Evolutionary conservation across 1,284 basidiomycete species (phyloP).

Genomic region (Bondarzewia mesenterica): DNA sequence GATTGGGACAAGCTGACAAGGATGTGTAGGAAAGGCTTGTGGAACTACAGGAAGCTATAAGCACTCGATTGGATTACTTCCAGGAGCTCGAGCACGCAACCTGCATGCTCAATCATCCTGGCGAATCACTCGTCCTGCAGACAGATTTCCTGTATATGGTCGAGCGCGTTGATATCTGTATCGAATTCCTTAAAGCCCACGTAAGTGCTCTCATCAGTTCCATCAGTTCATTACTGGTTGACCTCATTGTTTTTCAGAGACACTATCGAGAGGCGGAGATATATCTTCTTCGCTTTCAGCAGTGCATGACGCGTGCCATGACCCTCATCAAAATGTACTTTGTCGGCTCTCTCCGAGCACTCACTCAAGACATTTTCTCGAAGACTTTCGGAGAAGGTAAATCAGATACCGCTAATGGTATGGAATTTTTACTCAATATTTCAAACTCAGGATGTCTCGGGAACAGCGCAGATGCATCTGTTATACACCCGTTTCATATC

Average conservation of each 20-base stretch:
- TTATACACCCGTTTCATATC: constrained; percentile 83
- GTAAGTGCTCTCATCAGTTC: constrained; percentile 37
- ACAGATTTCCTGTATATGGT: constrained; percentile 92
- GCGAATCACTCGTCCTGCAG: constrained; percentile 81
- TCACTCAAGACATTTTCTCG: constrained; percentile 69
- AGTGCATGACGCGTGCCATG: constrained; percentile 94
- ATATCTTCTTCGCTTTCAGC: constrained; percentile 88
- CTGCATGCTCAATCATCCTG: constrained; percentile 86
- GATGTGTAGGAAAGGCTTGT: constrained; percentile 66
- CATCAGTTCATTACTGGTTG: background rate
- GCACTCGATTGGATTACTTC: constrained; percentile 79
- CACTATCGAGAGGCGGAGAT: constrained; percentile 87
- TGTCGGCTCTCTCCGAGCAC: constrained; percentile 68
- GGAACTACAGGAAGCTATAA: constrained; percentile 72
- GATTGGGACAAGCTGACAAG: too few species aligned
- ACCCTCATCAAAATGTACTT: constrained; percentile 94
- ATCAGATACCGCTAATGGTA: constrained; percentile 4
- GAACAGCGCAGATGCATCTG: constrained; percentile 76
- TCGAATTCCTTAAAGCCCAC: constrained; percentile 80
- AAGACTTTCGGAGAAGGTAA: constrained; percentile 66
- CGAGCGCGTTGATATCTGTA: constrained; percentile 85
- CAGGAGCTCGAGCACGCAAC: constrained; percentile 86
- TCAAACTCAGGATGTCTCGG: constrained; percentile 58
- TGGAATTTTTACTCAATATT: too few species aligned
- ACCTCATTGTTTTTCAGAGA: constrained; percentile 38